Base-by-base conservation (phyloP, 1,284 basidiomycete genomes). In the Ceratorhiza oryzae-sativae region DNA sequence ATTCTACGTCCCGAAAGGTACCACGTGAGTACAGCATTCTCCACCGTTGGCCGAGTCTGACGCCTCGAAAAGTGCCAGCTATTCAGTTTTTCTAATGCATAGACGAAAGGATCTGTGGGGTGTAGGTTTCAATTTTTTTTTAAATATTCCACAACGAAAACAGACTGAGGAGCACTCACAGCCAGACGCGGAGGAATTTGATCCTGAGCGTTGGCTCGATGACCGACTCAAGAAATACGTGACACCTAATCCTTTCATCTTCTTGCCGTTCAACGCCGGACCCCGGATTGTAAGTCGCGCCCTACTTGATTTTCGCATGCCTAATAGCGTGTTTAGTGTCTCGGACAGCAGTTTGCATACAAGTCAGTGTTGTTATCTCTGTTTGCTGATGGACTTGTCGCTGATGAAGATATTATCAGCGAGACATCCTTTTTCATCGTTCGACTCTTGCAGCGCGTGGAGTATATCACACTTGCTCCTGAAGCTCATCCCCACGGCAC, bases 171-270 rank as follows among this genome's bases (percentile, higher is more conserved):
- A 13, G 13, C 12, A n/a, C n/a, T n/a, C n/a, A 15, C 36, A 68
- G 65, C 72, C 73, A 73, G 46, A 73, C 71, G 85, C 85, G 0
- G 77, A 82, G 15, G 77, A 82, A 70, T 89, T 88, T 74, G 87
- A 89, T 73, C 88, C 88, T 0, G 85, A 88, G 74, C 81, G 88
- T 2, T 88, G 86, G 81, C 75, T 88, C 45, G 87, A 88, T 76
- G 81, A 84, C n/a, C 80, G 87, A 27, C 60, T 86, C 8, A 79
- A 81, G 39, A 85, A 83, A 73, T 87, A 86, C 74, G 79, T 86
- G 23, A 83, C 82, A 0, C 81, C 83, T 0, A 87, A 88, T 74
- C 87, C 87, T 1, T 87, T 84, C 78, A 87, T 88, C 68, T 88
- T 88, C 79, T 77, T 85, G 1, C 86, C 87, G 2, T 88, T 88